Evolutionary conservation across 2,329 filamentous ascomycete genomes (phyloP), one percentile per base, ranked within the genome.

Genomic region (Fusarium sp.): DNA sequence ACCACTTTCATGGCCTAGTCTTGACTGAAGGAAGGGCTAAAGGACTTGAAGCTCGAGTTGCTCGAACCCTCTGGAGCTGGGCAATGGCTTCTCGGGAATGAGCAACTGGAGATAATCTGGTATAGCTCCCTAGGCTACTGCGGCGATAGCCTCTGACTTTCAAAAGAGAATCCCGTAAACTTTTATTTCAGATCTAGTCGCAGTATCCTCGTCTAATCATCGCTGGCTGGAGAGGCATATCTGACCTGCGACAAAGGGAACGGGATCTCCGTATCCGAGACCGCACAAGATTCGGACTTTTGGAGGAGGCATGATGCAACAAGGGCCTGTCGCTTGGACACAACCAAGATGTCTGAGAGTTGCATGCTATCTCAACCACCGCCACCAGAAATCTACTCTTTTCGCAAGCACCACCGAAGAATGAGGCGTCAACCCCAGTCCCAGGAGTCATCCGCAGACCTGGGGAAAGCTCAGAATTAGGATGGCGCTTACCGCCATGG

Each of bases 201-300:
- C 22, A 52, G 17, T 11, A 31, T 6, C 14, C 14, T 47, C 10
- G 39, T 42, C 39, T 8, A 34, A n/a, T 40, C 15, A 21, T 40
- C 22, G 39, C 28, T 14, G 42, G 3, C 6, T 22, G 33, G 19
- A 21, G 17, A 33, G 17, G 40, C 9, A 17, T 33, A 22, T 49
- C 24, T 21, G 36, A 21, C 31, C 31, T 54, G 56, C 49, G 36
- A 44, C 43, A 52, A 58, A 54, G 40, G 43, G 24, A 28, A 58
- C 71, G 70, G 71, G 67, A 74, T 73, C 71, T 65, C 28, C 70
- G 44, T 56, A 74, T 65, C 70, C 70, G 71, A 73, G 67, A 73
- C 71, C 49, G 22, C 24, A 50, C 49, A 36, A 52, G 59, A 38
- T 36, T 70, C 58, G 45, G 52, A 61, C 40, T 34, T 28, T 24